Conservation (phyloP, 2,329 filamentous ascomycete species). For the Fonsecaea nubica region DNA sequence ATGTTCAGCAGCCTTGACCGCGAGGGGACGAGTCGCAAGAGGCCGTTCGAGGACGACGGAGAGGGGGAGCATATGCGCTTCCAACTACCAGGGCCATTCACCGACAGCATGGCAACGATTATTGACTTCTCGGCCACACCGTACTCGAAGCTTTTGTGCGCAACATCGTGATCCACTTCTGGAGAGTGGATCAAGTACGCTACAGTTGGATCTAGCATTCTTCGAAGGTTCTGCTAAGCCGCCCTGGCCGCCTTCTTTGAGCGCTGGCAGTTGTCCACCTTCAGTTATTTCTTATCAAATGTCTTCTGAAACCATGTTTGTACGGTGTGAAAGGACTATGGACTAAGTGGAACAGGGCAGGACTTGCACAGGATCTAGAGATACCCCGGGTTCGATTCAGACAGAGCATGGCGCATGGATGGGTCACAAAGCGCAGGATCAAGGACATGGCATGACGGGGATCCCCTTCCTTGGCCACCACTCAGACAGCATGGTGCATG, state of each 20-base stretch:
- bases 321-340: constrained; percentile 15
- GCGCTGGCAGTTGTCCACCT: constrained; percentile 6
- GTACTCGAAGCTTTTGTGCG: constrained; percentile 37
- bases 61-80: constrained; percentile 30
- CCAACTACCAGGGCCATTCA: constrained; percentile 28
- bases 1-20: constrained; percentile 27
- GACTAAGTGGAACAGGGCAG: constrained; percentile 14
- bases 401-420: constrained; percentile 32
- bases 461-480: constrained; percentile 20
- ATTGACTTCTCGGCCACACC: constrained; percentile 33
- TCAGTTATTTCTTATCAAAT: constrained; percentile 15
- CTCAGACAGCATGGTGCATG: constrained; percentile 12
- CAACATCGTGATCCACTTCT: constrained; percentile 32
- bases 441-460: constrained; percentile 3
- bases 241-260: background rate
- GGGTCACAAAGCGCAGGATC: constrained; percentile 2
- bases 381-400: constrained; percentile 30
- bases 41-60: constrained; percentile 35
- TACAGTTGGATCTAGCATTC: background rate
- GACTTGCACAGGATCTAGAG: constrained; percentile 23
- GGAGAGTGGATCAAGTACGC: background rate
- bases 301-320: constrained; percentile 23
- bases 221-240: background rate
- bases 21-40: constrained; percentile 27
- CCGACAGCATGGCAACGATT: constrained; percentile 27